Evolutionary conservation across 2,329 filamentous ascomycete species (phyloP).

Genomic region (Cercospora sp.): DNA sequence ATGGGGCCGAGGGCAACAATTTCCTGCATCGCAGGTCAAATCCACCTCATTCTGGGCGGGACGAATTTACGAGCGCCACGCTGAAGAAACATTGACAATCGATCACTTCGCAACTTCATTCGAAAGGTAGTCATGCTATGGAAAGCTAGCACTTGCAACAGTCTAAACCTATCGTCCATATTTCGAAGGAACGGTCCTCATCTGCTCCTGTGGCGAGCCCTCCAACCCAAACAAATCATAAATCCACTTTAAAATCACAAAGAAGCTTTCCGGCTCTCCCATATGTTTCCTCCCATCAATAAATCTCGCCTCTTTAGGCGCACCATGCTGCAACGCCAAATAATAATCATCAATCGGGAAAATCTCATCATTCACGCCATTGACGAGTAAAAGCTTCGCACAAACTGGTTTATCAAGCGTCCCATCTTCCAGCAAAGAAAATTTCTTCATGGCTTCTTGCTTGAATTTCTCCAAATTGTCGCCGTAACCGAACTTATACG

Average conservation of each 20-base stretch:
- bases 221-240: conserved; percentile 52
- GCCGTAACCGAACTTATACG: conserved; percentile 52
- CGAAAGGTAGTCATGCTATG: no score
- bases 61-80: no score
- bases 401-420: conserved; percentile 55
- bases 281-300: conserved; percentile 51
- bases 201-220: conserved; percentile 45
- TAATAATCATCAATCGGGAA: conserved; percentile 64
- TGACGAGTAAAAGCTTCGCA: conserved; percentile 56
- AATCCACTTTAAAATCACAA: conserved; percentile 52
- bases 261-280: conserved; percentile 54
- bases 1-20: no score
- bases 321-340: conserved; percentile 54
- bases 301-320: conserved; percentile 55
- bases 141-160: no score
- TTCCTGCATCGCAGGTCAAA: no score
- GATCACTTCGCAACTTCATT: no score
- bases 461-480: conserved; percentile 50
- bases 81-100: no score
- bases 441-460: conserved; percentile 50
- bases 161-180: conserved; percentile 8
- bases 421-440: conserved; percentile 57
- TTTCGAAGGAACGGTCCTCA: conserved; percentile 51
- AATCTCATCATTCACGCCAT: conserved; percentile 61
- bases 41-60: no score